Conservation (phyloP, 148 eudicot species). For the Vaccinium macrocarpon region DNA sequence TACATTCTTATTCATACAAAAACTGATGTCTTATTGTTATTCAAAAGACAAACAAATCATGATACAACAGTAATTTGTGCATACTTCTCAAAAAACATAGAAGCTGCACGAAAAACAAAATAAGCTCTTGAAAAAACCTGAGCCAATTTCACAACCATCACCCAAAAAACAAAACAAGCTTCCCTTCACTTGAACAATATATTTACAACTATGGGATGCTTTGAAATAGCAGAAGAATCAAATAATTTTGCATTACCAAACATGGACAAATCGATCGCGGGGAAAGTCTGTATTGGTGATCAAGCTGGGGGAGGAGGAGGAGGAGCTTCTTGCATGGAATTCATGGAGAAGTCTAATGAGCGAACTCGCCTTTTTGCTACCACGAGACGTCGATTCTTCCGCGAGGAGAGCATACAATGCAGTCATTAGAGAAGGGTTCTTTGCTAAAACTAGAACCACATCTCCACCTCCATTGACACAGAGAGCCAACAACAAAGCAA, state of each 20-base stretch:
- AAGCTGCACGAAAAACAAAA: conserved; percentile 28
- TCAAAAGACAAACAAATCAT: conserved; percentile 2
- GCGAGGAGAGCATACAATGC: conserved; percentile 53
- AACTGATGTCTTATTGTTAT: background rate
- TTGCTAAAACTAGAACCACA: conserved; percentile 72
- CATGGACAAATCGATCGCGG: conserved; percentile 54
- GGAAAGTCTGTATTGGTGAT: conserved; percentile 28
- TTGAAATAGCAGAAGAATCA: background rate
- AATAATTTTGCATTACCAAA: conserved; percentile 39
- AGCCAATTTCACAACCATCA: conserved; percentile 18
- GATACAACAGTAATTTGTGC: conserved; percentile 22
- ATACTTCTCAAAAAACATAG: conserved; percentile 27
- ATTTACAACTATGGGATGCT: conserved; percentile 7
- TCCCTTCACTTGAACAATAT: background rate
- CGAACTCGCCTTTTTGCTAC: conserved; percentile 64
- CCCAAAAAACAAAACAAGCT: background rate
- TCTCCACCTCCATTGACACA: conserved; percentile 57
- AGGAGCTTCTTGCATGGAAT: conserved; percentile 55
- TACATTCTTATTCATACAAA: too few relatives aligned
- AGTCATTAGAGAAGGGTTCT: conserved; percentile 62
- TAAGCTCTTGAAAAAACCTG: conserved; percentile 33
- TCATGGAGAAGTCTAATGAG: conserved; percentile 65
- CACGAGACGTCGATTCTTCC: conserved; percentile 46
- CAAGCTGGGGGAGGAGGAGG: conserved; percentile 33
- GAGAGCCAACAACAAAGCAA: conserved; percentile 57